These are phyloP conservation scores for Fusarium sp. DNA, from an alignment of 2,329 filamentous ascomycete genomes.

Conservation along the genomic window DNA sequence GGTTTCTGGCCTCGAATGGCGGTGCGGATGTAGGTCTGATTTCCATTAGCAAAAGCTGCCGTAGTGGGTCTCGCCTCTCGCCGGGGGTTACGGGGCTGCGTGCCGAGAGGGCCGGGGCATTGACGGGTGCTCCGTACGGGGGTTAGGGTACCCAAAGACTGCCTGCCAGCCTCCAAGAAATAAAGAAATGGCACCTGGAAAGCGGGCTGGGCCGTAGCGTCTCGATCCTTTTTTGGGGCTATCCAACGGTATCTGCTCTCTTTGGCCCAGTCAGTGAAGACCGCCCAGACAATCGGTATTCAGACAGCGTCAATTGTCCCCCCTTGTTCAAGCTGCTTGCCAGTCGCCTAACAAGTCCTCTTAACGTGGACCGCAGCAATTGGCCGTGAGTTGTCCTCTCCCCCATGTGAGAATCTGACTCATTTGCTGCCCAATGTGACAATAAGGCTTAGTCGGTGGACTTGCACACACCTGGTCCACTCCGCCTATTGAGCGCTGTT, in stretches of 20 bases:
- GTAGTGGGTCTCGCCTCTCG: slow-evolving; percentile 30
- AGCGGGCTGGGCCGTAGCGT: slow-evolving; percentile 39
- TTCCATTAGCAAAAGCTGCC: slow-evolving; percentile 14
- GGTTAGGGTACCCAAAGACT: not conserved
- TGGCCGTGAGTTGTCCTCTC: slow-evolving; percentile 38
- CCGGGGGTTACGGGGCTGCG: slow-evolving; percentile 24
- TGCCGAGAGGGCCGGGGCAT: slow-evolving; percentile 27
- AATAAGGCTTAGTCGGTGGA: slow-evolving; percentile 15
- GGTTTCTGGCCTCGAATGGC: slow-evolving; percentile 24
- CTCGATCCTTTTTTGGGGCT: slow-evolving; percentile 3
- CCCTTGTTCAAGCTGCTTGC: slow-evolving; percentile 11
- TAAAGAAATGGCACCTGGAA: not conserved
- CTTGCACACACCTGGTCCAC: slow-evolving; percentile 11
- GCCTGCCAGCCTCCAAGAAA: slow-evolving; percentile 19
- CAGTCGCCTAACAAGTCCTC: slow-evolving; percentile 14
- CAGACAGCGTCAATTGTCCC: not conserved
- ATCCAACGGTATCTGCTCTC: not conserved
- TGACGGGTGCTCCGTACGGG: slow-evolving; percentile 6
- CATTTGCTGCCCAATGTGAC: slow-evolving; percentile 48
- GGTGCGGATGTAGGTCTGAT: slow-evolving; percentile 32
- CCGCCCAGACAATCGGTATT: slow-evolving; percentile 30
- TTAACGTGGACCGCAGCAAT: slow-evolving; percentile 45
- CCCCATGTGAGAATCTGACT: slow-evolving; percentile 20
- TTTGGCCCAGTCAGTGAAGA: slow-evolving; percentile 7
- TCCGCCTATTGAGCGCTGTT: slow-evolving; percentile 23